Percentiles rank a stretch among this genome's conserved stretches.
Evolutionary conservation across 768 basidiomycete species (phyloP).

Genomic region (Termitomyces bulborhizus): DNA sequence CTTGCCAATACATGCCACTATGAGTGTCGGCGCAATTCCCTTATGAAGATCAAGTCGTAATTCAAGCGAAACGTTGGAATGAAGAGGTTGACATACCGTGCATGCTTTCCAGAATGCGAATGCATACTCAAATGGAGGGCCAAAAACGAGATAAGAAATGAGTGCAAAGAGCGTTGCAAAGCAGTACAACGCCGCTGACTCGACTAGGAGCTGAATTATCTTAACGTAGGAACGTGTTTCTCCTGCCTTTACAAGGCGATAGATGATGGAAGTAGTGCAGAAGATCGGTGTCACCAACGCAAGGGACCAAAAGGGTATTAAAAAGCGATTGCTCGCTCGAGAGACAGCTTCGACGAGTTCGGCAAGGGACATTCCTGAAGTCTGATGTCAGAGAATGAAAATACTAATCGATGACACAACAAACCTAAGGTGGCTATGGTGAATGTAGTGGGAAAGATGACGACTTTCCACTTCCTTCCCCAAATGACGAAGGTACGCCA

Average conservation of each 20-base stretch:
- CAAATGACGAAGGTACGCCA: not conserved
- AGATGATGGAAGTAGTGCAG: constrained; percentile 9
- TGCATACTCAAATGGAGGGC: not conserved
- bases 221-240: not conserved
- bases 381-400: not conserved
- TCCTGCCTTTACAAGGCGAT: constrained; percentile 1
- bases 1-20: not conserved
- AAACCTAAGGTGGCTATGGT: not conserved
- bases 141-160: not conserved
- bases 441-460: not conserved
- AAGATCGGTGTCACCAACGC: constrained; percentile 6
- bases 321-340: not conserved
- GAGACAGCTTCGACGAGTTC: not conserved
- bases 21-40: not conserved
- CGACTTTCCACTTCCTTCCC: not conserved
- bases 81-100: not conserved
- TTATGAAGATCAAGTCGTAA: not conserved
- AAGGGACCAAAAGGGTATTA: constrained; percentile 1
- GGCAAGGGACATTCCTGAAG: not conserved
- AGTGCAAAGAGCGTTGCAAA: not conserved
- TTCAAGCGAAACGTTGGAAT: not conserved
- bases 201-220: not conserved
- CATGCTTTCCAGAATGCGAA: not conserved
- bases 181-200: not conserved
- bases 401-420: not conserved